Evolutionary conservation across 2,329 filamentous ascomycete genomes (phyloP).

Genomic region (Colletotrichum gloeosporioides): DNA sequence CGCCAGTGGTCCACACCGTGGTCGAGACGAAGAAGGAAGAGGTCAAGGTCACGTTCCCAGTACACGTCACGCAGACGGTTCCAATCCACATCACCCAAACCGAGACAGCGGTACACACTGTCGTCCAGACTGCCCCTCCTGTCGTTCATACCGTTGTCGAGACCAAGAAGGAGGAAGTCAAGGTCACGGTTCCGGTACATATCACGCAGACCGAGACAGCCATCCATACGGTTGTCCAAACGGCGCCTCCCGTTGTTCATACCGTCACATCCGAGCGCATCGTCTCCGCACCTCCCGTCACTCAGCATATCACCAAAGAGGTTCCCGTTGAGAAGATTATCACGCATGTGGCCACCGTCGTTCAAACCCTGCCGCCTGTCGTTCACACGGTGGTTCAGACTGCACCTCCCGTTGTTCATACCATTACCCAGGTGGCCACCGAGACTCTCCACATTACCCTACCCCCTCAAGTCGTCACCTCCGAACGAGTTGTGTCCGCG

Average conservation of each 20-base stretch:
- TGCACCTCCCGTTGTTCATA: background rate
- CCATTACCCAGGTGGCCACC: background rate
- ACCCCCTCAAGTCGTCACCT: background rate
- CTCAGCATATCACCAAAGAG: background rate
- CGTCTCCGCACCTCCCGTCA: background rate
- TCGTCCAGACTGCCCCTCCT: background rate
- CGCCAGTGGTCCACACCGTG: background rate
- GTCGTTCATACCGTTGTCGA: background rate
- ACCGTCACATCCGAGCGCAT: background rate
- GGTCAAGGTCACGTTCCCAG: background rate
- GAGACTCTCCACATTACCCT: conserved; percentile 4
- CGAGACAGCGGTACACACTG: background rate
- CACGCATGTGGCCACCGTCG: background rate
- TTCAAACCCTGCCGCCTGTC: background rate
- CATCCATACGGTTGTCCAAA: background rate
- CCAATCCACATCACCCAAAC: background rate
- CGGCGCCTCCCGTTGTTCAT: background rate
- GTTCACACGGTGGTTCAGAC: background rate
- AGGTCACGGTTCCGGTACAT: background rate
- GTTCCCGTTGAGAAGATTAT: background rate
- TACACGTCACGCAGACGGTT: background rate
- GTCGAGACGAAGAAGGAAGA: background rate
- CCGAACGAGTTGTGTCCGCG: background rate
- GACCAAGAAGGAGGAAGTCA: background rate
- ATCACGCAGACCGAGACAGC: background rate